A percentile compares a stretch with the other conserved stretches of the same genome.
Conservation (phyloP, 176 grass and related monocot genomes). For the Dendrocalamus sinicus region DNA sequence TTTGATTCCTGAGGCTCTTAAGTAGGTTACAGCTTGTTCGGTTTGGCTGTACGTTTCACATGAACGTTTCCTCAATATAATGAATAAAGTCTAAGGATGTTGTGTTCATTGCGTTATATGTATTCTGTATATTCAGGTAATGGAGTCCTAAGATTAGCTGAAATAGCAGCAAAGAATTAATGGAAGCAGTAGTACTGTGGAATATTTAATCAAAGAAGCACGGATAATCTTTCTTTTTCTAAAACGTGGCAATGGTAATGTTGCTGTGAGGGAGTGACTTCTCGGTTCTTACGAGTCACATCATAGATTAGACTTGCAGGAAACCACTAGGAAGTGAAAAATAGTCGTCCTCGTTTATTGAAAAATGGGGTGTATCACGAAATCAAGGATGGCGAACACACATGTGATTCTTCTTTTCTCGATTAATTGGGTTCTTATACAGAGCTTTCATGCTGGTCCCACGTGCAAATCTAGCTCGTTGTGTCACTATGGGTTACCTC, state of each 20-base stretch:
- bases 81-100: background rate
- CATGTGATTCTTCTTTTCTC: background rate
- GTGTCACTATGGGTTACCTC: background rate
- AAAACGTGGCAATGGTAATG: background rate
- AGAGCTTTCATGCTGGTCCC: background rate
- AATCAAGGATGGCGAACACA: background rate
- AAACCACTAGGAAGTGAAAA: background rate
- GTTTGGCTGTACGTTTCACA: background rate
- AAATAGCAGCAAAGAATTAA: background rate
- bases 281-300: background rate
- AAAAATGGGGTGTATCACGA: background rate
- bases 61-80: background rate
- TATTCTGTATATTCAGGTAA: background rate
- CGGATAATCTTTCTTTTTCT: background rate
- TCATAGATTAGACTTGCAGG: conserved; percentile 16
- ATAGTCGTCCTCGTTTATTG: background rate
- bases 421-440: background rate
- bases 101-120: background rate
- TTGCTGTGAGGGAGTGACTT: background rate
- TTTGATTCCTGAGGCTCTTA: background rate
- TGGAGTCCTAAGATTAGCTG: background rate
- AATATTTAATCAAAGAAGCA: background rate
- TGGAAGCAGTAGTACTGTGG: background rate
- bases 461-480: background rate
- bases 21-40: background rate